Base-by-base conservation (phyloP, 768 basidiomycete genomes). In the Hydnomerulius pinastri region DNA sequence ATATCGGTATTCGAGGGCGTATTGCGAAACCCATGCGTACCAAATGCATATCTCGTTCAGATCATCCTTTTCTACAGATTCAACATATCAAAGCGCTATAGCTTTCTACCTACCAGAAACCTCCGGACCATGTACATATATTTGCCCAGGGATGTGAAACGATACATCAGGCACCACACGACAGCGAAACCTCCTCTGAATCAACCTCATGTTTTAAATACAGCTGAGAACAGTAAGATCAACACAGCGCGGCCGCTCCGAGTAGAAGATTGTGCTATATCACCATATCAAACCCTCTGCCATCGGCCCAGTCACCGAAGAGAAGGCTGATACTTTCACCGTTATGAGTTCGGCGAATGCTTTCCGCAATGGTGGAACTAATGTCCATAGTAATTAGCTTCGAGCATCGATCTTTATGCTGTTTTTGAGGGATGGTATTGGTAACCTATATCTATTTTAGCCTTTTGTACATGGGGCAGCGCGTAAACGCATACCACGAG, bases 311-410 rank as follows among this genome's bases (percentile, higher is more conserved):
- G 61, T 92, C 91, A 33, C 87, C 89, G 58, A 95, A 94, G 10
- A 95, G 73, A 29, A 93, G 66, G 55, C 89, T 91, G 62, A 95
- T 93, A 54, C 90, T 92, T 72, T 95, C 92, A 50, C 93, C 92
- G 54, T 95, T 95, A 68, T 95, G 92, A 3, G 91, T 94, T 53
- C 96, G 79, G 35, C 97, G 86, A 48, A 99, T 97, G 58, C 91
- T 93, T 75, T 99, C 97, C 5, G 97, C 90, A 57, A 99, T 85
- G 30, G 90, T 92, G 23, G 91, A 82, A 63, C 86, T 90, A 62
- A 98, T 82, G 70, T 99, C 97, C 60, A 99, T 83, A 7, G 88
- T 86, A 59, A 88, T 81, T 46, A 99, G 77, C 68, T 97, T 98
- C 28, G 81, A 75, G 61, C 85, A 86, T 27, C 66, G 63, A 3